Percentiles rank a stretch among this genome's conserved stretches.
These are phyloP conservation scores for Phlebiopsis flavidoalba DNA, from an alignment of 768 basidiomycete species.

Conservation along the genomic window DNA sequence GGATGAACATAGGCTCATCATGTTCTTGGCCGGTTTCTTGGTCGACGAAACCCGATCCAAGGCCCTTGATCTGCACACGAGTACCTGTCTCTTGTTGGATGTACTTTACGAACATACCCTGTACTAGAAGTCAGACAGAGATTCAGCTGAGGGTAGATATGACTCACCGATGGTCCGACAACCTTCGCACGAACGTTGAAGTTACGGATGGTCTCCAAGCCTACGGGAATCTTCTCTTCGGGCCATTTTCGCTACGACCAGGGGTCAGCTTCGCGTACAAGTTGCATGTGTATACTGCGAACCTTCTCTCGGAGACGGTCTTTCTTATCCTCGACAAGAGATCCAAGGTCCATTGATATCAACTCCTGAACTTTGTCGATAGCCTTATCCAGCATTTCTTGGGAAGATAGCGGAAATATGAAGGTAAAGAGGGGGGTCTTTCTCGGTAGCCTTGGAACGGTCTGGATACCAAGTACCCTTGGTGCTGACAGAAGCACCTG, in stretches of 20 bases:
- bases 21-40: constrained; percentile 83
- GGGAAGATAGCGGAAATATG: constrained; percentile 79
- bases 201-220: constrained; percentile 86
- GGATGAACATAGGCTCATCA: constrained; percentile 88
- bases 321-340: constrained; percentile 76
- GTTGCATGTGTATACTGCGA: background rate
- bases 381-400: constrained; percentile 61
- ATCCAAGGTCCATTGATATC: constrained; percentile 69
- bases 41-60: constrained; percentile 94
- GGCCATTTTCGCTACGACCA: constrained; percentile 88
- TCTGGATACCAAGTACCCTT: constrained; percentile 98
- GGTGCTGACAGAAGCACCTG: constrained; percentile 88
- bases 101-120: constrained; percentile 98
- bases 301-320: constrained; percentile 66
- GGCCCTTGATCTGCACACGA: constrained; percentile 94
- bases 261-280: background rate
- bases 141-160: background rate
- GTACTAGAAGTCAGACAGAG: background rate
- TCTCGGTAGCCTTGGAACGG: constrained; percentile 83
- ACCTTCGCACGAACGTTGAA: constrained; percentile 98
- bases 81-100: constrained; percentile 96
- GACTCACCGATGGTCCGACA: constrained; percentile 83
- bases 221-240: constrained; percentile 90
- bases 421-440: constrained; percentile 89
- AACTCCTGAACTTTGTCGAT: constrained; percentile 72